A percentile compares a stretch with the other conserved stretches of the same genome.
These are phyloP conservation scores for Kazachstania psychrophila DNA, from an alignment of 805 yeast genomes.

Conservation along the genomic window DNA sequence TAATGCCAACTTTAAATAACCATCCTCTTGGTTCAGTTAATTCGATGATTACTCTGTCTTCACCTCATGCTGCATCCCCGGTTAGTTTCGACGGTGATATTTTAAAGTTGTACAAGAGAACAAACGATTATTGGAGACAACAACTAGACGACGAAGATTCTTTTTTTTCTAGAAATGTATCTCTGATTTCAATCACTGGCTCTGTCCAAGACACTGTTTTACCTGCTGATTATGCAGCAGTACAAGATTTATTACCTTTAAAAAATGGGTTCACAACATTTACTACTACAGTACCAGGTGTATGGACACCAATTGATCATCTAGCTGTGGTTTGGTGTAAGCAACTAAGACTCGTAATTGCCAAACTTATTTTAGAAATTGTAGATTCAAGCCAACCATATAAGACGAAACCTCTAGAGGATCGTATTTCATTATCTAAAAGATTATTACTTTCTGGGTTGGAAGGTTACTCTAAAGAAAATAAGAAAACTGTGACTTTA, in stretches of 20 bases:
- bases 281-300: slow-evolving; percentile 78
- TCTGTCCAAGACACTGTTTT: slow-evolving; percentile 69
- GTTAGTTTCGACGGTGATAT: slow-evolving; percentile 89
- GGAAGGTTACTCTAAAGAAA: slow-evolving; percentile 33
- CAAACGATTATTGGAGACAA: slow-evolving; percentile 72
- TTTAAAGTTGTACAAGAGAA: slow-evolving; percentile 58
- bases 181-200: slow-evolving; percentile 82
- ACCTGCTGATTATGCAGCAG: slow-evolving; percentile 83
- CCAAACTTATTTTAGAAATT: slow-evolving; percentile 49
- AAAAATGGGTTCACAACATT: slow-evolving; percentile 73
- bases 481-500: neutral
- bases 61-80: slow-evolving; percentile 91
- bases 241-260: slow-evolving; percentile 62
- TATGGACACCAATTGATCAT: slow-evolving; percentile 93
- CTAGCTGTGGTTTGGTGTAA: slow-evolving; percentile 95
- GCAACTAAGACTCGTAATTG: slow-evolving; percentile 61
- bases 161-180: slow-evolving; percentile 36
- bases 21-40: slow-evolving; percentile 65
- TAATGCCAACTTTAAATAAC: slow-evolving; percentile 71
- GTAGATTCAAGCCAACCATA: slow-evolving; percentile 39
- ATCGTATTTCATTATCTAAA: slow-evolving; percentile 53
- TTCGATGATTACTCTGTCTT: slow-evolving; percentile 73
- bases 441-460: slow-evolving; percentile 43
- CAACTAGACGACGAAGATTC: slow-evolving; percentile 35
- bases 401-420: slow-evolving; percentile 43